Evolutionary conservation across 345 rosid species (phyloP), one percentile per base, ranked within the genome.

Genomic region (Euclidium syriacum): DNA sequence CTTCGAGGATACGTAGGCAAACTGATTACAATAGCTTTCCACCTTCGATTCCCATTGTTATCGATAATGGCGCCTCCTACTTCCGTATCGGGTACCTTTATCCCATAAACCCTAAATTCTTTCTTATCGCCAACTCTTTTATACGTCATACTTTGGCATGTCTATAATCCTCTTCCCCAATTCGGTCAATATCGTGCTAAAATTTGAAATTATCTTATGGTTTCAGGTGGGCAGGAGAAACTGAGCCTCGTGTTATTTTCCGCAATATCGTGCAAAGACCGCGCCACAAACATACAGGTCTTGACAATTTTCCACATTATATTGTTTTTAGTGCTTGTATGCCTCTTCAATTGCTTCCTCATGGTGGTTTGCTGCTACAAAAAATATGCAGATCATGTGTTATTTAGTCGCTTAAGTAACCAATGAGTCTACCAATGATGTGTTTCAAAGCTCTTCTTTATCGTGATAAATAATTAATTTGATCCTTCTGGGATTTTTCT

Each of bases 191-290:
- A 0, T 4, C 9, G 14, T 42, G 48, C 46, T 39, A 54, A 19
- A n/a, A 39, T 73, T 66, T 50, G 36, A 30, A 52, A 19, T 44
- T 30, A 5, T 36, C 11, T 41, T 7, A n/a, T 7, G 6, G 23
- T 52, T 63, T 39, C 65, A 92, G 97, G 53, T 94, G 99, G 99
- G 99, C 99, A 1, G 99, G 96, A 67, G 99, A 94, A 85, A 78
- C 65, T 23, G 87, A 94, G 27, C 99, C 99, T 47, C 85, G 99
- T 33, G 79, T 94, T 73, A 56, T 94, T 62, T 94, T 90, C 83
- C 95, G 97, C 46, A 94, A 90, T 80, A 81, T 90, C 83, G 91
- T 94, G 53, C 99, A 94, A 68, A 81, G 99, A 58, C 97, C 99
- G 0, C 95, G 99, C 41, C 99, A 90, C 77, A 94, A 94, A 76